Evolutionary conservation across 768 basidiomycete genomes (phyloP), one percentile per base, ranked within the genome.

Genomic region (Podaxis sp.): DNA sequence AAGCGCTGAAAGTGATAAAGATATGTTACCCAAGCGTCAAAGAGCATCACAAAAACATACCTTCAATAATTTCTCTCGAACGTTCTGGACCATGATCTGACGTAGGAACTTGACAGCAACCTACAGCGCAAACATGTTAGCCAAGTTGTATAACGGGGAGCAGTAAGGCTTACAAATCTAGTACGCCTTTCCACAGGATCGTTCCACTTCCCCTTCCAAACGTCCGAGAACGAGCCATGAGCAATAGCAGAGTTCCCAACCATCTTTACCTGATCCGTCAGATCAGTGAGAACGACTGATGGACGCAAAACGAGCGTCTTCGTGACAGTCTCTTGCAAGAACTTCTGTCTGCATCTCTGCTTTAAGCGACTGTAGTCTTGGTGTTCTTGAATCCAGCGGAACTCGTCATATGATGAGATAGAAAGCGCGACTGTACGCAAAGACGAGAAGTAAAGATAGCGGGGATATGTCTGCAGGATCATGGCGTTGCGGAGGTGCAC

Each of bases 401-500:
- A 85, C 59, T 84, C 81, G 65, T 86, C 84, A 66, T 86, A 86
- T 10, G 80, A 84, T 12, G 81, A 78, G 41, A 85, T 78, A 0
- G 86, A 82, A 46, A 81, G 77, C 4, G 82, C 77, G 54, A 85
- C 73, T 8, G 84, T 80, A 36, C 76, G 75, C 62, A 87, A 80
- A 40, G 82, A 82, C 48, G 79, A 79, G 69, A 87, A 87, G 66
- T 83, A 82, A 20, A 87, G 73, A 49, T 72, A 75, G 6, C 72
- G 63, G 1, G 83, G 84, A 67, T 83, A 82, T 4, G 79, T 80
- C 66, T 84, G 84, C 13, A 87, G 79, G 50, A 87, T 75, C 70
- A 84, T 81, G 11, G 84, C 79, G 54, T 87, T 87, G 22, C 86
- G 82, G 30, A 87, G 74, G 66, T 86, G 83, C n/a, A 87, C 80